Conservation (phyloP, 2,329 filamentous ascomycete genomes). For the Eutypella sp. region DNA sequence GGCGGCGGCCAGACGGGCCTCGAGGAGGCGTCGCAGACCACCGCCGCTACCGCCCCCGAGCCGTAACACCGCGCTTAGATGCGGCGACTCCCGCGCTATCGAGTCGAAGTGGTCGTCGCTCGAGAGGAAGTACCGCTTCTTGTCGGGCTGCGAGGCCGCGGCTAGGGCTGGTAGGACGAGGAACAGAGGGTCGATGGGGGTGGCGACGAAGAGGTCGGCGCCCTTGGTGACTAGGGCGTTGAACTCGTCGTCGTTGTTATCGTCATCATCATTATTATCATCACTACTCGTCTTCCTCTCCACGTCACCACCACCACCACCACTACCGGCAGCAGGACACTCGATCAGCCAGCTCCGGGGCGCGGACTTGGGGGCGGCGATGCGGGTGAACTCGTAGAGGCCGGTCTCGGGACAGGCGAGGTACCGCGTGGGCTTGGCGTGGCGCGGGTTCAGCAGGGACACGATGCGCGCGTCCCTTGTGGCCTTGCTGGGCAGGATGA, state of each 20-base stretch:
- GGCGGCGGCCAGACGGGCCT: slow-evolving; percentile 61
- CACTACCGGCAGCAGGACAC: slow-evolving; percentile 7
- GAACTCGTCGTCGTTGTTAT: slow-evolving; percentile 20
- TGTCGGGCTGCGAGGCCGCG: slow-evolving; percentile 36
- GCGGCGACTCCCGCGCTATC: slow-evolving; percentile 48
- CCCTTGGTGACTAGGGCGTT: slow-evolving; percentile 50
- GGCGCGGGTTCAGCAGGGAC: slow-evolving; percentile 55
- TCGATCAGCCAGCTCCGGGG: slow-evolving; percentile 62
- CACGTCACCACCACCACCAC: too few species aligned
- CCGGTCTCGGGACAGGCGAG: slow-evolving; percentile 57
- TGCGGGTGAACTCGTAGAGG: slow-evolving; percentile 60
- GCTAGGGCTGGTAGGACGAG: slow-evolving; percentile 70
- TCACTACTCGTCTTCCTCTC: too few species aligned
- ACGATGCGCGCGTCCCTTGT: slow-evolving; percentile 52
- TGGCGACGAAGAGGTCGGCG: slow-evolving; percentile 77
- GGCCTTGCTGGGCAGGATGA: slow-evolving; percentile 55
- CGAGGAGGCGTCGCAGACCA: slow-evolving; percentile 48
- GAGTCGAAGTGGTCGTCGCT: slow-evolving; percentile 69
- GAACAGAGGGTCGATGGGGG: slow-evolving; percentile 79
- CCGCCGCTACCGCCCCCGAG: too few species aligned
- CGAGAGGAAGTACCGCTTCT: slow-evolving; percentile 62
- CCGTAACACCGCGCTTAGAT: slow-evolving; percentile 54
- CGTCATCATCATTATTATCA: too few species aligned
- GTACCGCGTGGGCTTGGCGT: slow-evolving; percentile 51
- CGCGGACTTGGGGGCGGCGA: slow-evolving; percentile 46